Evolutionary conservation across 2,329 filamentous ascomycete genomes (phyloP).

Genomic region (Karstenula rhodostoma): DNA sequence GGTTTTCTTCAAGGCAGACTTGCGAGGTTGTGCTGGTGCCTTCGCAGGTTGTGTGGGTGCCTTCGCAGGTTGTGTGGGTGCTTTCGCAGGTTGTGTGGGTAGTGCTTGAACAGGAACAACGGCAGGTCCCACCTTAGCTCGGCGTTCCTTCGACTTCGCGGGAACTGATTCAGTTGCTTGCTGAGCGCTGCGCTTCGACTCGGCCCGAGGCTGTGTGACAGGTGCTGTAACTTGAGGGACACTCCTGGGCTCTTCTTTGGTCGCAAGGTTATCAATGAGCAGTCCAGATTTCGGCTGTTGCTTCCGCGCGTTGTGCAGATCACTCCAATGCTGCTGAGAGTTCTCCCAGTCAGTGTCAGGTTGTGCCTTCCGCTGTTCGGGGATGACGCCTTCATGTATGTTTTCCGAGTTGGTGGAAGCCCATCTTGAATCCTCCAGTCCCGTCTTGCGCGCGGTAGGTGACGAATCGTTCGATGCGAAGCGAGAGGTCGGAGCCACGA

Average conservation of each 20-base stretch:
- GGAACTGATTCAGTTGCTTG: background rate
- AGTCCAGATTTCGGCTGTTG: constrained; percentile 66
- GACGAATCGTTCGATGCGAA: background rate
- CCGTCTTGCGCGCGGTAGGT: constrained; percentile 12
- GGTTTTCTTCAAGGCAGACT: constrained; percentile 52
- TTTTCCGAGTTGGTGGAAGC: constrained; percentile 30
- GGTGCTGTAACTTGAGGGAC: constrained; percentile 23
- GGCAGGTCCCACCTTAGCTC: constrained; percentile 1
- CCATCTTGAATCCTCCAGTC: constrained; percentile 35
- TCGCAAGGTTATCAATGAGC: constrained; percentile 50
- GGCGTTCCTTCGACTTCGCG: background rate
- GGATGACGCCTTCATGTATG: background rate
- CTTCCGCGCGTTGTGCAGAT: constrained; percentile 68
- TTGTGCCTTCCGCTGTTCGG: constrained; percentile 19
- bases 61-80: constrained; percentile 43
- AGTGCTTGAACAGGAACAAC: background rate
- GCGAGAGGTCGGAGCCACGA: constrained; percentile 38
- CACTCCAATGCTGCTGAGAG: constrained; percentile 74
- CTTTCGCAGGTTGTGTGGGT: constrained; percentile 23
- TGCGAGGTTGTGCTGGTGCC: constrained; percentile 43
- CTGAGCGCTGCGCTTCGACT: constrained; percentile 1
- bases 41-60: constrained; percentile 22
- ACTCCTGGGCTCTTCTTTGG: constrained; percentile 1
- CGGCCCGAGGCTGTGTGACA: background rate
- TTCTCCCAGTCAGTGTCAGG: constrained; percentile 69